Base-by-base conservation (phyloP, 2,329 filamentous ascomycete species). In the Epichloe amarillans region DNA sequence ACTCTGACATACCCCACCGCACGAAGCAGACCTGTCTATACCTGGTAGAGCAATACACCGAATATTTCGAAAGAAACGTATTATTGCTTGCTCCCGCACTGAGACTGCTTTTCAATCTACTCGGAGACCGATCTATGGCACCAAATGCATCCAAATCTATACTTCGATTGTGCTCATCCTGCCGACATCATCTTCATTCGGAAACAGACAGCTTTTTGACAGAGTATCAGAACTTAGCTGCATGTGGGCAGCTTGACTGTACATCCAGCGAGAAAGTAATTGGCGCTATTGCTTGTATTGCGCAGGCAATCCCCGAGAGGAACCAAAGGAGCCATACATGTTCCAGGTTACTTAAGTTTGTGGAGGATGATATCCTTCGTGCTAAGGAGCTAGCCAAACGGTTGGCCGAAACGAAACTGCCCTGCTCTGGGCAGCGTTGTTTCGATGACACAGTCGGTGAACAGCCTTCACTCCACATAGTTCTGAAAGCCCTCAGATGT, bases 81-180 rank as follows among this genome's bases (percentile, higher is more conserved):
- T 73, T 77, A 35, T 79, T 80, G 54, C 72, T 94, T 1, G 83
- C 86, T 1, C 72, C 80, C 41, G 84, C 84, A 1, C 70, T 94
- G 23, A 85, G 83, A 46, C 80, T 91, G 43, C 73, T 93, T 1
- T 90, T 94, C 61, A 76, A 74, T 35, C 81, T 84, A 6, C 71
- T 91, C 4, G 74, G 76, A 17, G 80, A 84, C 35, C 68, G 75
- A 2, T 68, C 74, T 4, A 71, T 90, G 43, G 80, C 82, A 8
- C 72, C 75, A n/a, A 74, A 79, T 46, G 84, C 87, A 3, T 86
- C 87, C 2, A 84, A 81, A 60, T 85, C 86, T 0, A 90, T 94
- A 37, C 72, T 77, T 35, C 79, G 77, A 5, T 75, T 93, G 1
- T 91, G 86, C 61, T 87, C 82, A 0, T 85, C 86, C 33, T 93